A percentile compares a stretch with the other conserved stretches of the same genome.
phyloP scores from a whole-genome alignment of 2,329 filamentous ascomycete species.

The Sarocladium kiliense region DNA sequence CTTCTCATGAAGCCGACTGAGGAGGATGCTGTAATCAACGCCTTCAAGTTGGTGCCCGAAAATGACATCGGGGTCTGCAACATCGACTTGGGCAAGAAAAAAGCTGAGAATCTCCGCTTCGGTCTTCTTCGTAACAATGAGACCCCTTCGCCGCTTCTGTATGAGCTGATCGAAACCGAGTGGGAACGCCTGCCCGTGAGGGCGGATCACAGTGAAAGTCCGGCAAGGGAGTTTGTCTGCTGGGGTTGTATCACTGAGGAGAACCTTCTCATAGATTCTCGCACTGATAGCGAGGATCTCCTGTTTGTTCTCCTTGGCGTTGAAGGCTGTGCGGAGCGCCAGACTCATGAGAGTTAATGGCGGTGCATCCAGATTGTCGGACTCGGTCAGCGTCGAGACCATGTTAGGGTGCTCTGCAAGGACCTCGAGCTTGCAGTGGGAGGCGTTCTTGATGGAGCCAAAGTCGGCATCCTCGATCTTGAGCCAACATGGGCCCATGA shows the following conservation, averaged over 20 bases:
- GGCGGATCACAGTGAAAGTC: conserved; percentile 87
- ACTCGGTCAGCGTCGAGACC: conserved; percentile 67
- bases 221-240: conserved; percentile 84
- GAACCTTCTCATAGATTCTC: conserved; percentile 87
- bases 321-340: conserved; percentile 80
- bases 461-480: conserved; percentile 86
- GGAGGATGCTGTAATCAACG: conserved; percentile 86
- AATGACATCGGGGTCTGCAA: conserved; percentile 87
- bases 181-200: conserved; percentile 70
- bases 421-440: conserved; percentile 94
- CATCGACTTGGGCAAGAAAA: conserved; percentile 83
- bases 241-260: conserved; percentile 79
- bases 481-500: conserved; percentile 98
- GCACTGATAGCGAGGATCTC: conserved; percentile 90
- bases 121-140: conserved; percentile 74
- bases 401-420: conserved; percentile 72
- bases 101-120: conserved; percentile 82
- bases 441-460: conserved; percentile 79
- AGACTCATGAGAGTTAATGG: conserved; percentile 96
- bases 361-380: conserved; percentile 76
- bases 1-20: conserved; percentile 81
- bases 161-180: conserved; percentile 78
- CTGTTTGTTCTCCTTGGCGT: conserved; percentile 90
- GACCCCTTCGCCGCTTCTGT: conserved; percentile 64
- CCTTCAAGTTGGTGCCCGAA: conserved; percentile 96